Evolutionary conservation across 83 land plant species (phyloP).

Genomic region (Picea engelmannii): DNA sequence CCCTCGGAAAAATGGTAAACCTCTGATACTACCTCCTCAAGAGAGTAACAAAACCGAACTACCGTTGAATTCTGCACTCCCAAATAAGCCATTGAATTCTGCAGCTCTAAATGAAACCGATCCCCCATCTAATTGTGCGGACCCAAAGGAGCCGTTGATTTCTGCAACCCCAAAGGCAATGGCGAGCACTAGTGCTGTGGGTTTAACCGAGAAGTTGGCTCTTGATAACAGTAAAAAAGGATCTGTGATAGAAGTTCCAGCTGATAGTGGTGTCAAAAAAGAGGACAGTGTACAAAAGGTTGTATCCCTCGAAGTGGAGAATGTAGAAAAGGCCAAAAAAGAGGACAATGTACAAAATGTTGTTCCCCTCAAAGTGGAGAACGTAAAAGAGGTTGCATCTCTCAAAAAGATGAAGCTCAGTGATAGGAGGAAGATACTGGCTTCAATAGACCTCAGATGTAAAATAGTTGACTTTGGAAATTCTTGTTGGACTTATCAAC

Average conservation of each 20-base stretch:
- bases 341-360: not conserved
- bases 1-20: constrained; percentile 19
- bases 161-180: not conserved
- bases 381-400: not conserved
- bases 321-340: not conserved
- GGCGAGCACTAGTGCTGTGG: not conserved
- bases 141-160: not conserved
- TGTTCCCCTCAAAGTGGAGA: not conserved
- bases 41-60: not conserved
- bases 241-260: not conserved
- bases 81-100: not conserved
- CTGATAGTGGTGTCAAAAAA: not conserved
- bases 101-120: not conserved
- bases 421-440: constrained; percentile 8
- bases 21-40: not conserved
- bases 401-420: not conserved
- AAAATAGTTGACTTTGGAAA: constrained; percentile 52
- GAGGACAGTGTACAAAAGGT: not conserved
- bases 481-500: constrained; percentile 53
- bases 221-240: not conserved
- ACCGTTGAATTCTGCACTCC: not conserved
- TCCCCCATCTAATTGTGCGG: not conserved
- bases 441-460: constrained; percentile 32
- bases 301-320: not conserved
- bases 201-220: constrained; percentile 22